A percentile compares a stretch with the other conserved stretches of the same genome.
Conservation (phyloP, 768 basidiomycete species). For the Russula sp. region DNA sequence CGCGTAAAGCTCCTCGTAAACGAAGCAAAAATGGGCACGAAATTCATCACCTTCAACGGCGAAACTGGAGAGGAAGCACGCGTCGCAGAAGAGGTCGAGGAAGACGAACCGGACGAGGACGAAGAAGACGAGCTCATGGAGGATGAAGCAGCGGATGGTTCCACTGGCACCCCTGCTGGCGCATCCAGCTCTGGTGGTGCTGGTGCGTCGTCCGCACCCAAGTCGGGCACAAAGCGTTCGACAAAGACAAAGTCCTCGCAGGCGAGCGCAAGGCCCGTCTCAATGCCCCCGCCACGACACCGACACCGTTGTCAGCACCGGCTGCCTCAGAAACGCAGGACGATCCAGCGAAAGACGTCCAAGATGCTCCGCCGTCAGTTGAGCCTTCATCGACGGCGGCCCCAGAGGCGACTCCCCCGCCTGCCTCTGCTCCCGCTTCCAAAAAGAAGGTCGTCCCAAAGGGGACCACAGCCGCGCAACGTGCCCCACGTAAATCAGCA, state of each 20-base stretch:
- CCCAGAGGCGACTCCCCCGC: conserved; percentile 19
- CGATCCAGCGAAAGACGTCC: conserved; percentile 10
- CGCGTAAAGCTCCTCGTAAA: conserved; percentile 52
- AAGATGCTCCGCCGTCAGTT: conserved; percentile 2
- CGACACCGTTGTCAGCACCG: neutral
- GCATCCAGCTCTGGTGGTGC: conserved; percentile 27
- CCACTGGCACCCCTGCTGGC: conserved; percentile 31
- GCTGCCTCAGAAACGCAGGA: conserved; percentile 5
- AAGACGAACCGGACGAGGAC: conserved; percentile 60
- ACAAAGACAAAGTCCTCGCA: conserved; percentile 22
- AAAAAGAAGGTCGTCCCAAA: conserved; percentile 34
- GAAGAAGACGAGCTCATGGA: conserved; percentile 80
- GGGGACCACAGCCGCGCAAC: conserved; percentile 32
- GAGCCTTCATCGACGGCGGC: conserved; percentile 16
- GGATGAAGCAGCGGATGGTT: conserved; percentile 53
- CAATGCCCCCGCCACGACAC: conserved; percentile 10
- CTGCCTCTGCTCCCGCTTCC: conserved; percentile 23
- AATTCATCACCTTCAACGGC: conserved; percentile 37
- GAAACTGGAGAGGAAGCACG: conserved; percentile 29
- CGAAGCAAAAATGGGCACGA: conserved; percentile 43
- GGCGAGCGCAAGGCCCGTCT: conserved; percentile 27
- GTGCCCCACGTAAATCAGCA: conserved; percentile 35
- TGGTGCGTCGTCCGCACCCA: conserved; percentile 31
- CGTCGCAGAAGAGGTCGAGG: conserved; percentile 37
- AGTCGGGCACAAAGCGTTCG: conserved; percentile 39